Conservation (phyloP, 495 filamentous ascomycete species). For the Podospora anserina region DNA sequence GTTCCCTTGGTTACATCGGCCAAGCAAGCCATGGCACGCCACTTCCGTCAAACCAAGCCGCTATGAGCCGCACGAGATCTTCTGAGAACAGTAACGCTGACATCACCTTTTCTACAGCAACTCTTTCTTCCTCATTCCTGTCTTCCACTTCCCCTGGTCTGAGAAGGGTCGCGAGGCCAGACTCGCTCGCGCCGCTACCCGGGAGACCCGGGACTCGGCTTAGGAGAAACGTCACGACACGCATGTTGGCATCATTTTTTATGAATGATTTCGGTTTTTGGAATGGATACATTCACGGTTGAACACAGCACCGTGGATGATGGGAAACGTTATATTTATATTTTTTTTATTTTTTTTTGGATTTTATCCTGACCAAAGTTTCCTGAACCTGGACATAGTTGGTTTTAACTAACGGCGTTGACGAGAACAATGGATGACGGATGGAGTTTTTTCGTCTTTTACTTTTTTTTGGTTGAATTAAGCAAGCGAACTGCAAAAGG, state of each 20-base stretch:
- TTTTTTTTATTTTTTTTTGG: background rate
- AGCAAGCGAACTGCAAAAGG: background rate
- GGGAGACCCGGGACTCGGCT: conserved; percentile 24
- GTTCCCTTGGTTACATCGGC: conserved; percentile 18
- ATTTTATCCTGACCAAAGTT: background rate
- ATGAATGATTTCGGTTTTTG: background rate
- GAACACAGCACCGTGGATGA: background rate
- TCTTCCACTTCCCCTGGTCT: conserved; percentile 96
- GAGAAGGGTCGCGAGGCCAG: conserved; percentile 71
- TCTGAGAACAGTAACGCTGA: conserved; percentile 16
- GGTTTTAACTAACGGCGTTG: background rate
- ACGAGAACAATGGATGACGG: background rate
- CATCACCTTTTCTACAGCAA: conserved; percentile 42
- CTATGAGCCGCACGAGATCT: conserved; percentile 12
- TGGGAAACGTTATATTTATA: conserved; percentile 5
- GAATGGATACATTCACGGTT: background rate
- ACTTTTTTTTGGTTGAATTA: background rate
- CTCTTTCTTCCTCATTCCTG: conserved; percentile 95
- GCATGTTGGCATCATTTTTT: background rate
- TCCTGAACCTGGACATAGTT: background rate
- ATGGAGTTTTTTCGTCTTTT: background rate
- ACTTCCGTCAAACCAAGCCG: conserved; percentile 21
- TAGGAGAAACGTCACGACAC: background rate
- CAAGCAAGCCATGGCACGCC: conserved; percentile 27
- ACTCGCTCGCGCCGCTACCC: conserved; percentile 34